Evolutionary conservation across 306 rosid species (phyloP), one percentile per base, ranked within the genome.

Genomic region (Purshia tridentata): DNA sequence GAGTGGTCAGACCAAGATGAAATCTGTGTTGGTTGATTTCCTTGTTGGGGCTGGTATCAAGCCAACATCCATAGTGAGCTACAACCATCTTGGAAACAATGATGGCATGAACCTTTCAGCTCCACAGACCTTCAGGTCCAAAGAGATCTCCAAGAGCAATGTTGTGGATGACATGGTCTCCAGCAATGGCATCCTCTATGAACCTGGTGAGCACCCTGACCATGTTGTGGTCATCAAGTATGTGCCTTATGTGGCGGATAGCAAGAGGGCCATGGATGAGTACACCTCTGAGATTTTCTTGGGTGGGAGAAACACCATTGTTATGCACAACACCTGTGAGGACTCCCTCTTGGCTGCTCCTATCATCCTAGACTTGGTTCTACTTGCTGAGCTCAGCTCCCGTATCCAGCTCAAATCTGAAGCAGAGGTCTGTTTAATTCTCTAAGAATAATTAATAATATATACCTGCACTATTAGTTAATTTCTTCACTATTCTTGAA

Each of bases 221-320:
- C 99, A 94, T 61, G 97, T 94, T 7, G 97, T 94, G 46, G 99
- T 94, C 72, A 94, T 94, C 67, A 94, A 94, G 99, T 94, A 91
- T 76, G 99, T 94, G 78, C 99, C 99, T 1, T 94, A 91, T 49
- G 97, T 94, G n/a, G 99, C 59, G 3, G 99, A 94, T 53, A 94
- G 99, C 92, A 94, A 94, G 86, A 88, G 99, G 67, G 99, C 99
- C 20, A 85, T 94, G 97, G 99, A 94, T 85, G 99, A 94, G 82
- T 94, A 94, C 87, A 89, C 96, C 45, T 94, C 99, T 9, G 99
- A 94, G 85, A 94, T 94, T 73, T 94, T 94, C 95, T 83, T 94
- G 99, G 99, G 99, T 39, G 99, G 99, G 62, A 84, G 65, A 78
- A 91, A 67, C 83, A 94, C 99, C 49, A 94, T 94, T 16, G 99